Base-by-base conservation (phyloP, 352 stramenopile genomes). In the Phytophthora syringae region DNA sequence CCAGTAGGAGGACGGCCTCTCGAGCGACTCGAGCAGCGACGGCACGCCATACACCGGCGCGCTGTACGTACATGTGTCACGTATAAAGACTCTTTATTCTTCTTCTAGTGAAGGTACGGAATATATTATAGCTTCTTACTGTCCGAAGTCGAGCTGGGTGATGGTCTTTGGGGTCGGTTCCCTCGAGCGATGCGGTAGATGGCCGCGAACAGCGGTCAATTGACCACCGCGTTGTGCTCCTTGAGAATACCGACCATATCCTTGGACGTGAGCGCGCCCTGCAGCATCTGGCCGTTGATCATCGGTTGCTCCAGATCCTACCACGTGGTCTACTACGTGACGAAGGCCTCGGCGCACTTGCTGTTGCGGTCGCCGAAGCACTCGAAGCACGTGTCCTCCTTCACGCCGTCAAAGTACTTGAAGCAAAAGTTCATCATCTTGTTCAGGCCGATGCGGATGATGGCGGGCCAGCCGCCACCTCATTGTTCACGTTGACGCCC, bases 301-400 rank as follows among this genome's bases (percentile, higher is more conserved):
- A 99, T 70, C 44, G 97, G 85, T 39, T 79, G 76, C 85, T 99
- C 97, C 25, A 99, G 92, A 64, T 94, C 74, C 53, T 97, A 87
- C 86, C 93, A 98, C 21, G 76, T 76, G 32, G 80, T 84, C 60
- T 86, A 74, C 44, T 78, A 69, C 30, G 81, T 90, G 36, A 97
- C 91, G 64, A 98, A 99, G 21, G 89, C 91, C 74, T 98, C 94
- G 7, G 94, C 95, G 74, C 96, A 99, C 65, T 97, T 98, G 57
- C 97, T 90, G 72, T 99, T 99, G 34, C 97, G 88, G 52, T 97
- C 97, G 45, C 97, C 97, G 70, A 99, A 99, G 78, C 97, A 99
- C 81, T 99, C 89, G 58, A 98, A 96, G 73, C 99, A 99, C 40
- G 97, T 98, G 67, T 92, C 79, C 52, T 98, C 89, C 68, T 94